These are phyloP conservation scores for Boletellus sp. DNA, from an alignment of 768 basidiomycete species.

Conservation along the genomic window DNA sequence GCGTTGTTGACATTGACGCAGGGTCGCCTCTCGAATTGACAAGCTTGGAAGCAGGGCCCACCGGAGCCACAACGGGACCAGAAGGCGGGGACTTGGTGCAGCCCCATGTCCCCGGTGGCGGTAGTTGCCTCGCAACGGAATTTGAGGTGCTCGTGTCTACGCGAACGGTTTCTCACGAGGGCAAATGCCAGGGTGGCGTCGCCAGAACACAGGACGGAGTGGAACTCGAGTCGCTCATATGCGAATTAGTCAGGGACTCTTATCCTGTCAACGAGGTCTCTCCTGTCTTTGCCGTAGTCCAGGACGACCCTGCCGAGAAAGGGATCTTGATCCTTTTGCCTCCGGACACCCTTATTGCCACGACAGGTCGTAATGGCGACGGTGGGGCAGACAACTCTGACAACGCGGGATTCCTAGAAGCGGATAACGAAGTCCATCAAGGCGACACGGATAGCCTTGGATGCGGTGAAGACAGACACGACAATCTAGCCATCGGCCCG, in stretches of 20 bases:
- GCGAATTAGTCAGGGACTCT: not conserved
- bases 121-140: not conserved
- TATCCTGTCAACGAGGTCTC: not conserved
- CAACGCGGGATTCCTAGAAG: not conserved
- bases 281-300: not conserved
- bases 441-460: not conserved
- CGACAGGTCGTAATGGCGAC: not conserved
- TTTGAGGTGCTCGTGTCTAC: not conserved
- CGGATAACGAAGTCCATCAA: not conserved
- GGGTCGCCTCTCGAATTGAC: not conserved
- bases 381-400: not conserved
- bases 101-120: not conserved
- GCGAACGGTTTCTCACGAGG: not conserved
- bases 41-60: not conserved
- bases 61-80: not conserved
- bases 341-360: not conserved
- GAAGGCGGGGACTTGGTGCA: not conserved
- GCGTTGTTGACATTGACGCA: no score
- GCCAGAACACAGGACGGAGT: not conserved
- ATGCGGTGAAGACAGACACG: not conserved
- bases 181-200: not conserved
- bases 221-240: not conserved
- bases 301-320: not conserved
- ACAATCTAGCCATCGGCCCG: not conserved
- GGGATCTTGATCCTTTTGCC: not conserved